Evolutionary conservation across 1,284 basidiomycete genomes (phyloP).

Genomic region (Trametes polyzona): DNA sequence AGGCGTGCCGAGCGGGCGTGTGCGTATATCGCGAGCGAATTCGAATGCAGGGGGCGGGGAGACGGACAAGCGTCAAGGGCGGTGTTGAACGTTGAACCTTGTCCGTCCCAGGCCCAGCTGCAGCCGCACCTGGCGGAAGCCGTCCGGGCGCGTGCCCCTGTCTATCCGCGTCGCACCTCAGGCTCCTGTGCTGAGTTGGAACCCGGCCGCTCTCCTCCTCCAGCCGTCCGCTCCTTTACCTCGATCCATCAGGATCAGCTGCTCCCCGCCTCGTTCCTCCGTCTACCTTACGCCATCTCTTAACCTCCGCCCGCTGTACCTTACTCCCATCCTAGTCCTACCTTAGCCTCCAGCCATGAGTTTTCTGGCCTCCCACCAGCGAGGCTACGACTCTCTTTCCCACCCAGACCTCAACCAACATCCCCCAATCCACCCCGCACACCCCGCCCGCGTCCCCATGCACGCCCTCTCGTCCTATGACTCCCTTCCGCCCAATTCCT

Average conservation of each 20-base stretch:
- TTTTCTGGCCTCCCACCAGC: slow-evolving; percentile 45
- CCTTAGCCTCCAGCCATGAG: slow-evolving; percentile 41
- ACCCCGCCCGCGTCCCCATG: slow-evolving; percentile 27
- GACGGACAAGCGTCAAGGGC: slow-evolving; percentile 16
- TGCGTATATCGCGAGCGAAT: slow-evolving; percentile 24
- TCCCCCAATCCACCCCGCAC: slow-evolving; percentile 18
- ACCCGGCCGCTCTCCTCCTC: slow-evolving; percentile 20
- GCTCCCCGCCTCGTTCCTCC: slow-evolving; percentile 21
- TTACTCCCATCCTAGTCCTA: slow-evolving; percentile 29
- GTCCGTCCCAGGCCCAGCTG: slow-evolving; percentile 14
- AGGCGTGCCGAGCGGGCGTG: slow-evolving; percentile 32
- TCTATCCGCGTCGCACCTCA: slow-evolving; percentile 19
- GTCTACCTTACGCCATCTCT: slow-evolving; percentile 30
- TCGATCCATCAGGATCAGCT: slow-evolving; percentile 29
- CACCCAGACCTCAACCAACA: slow-evolving; percentile 36
- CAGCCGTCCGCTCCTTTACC: slow-evolving; percentile 26
- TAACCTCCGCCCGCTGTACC: slow-evolving; percentile 25
- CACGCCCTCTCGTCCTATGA: slow-evolving; percentile 42
- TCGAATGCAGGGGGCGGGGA: slow-evolving; percentile 23
- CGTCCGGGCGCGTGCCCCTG: slow-evolving; percentile 34
- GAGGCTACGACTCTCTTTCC: slow-evolving; percentile 40
- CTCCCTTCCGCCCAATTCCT: slow-evolving; percentile 29
- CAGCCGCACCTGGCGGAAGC: slow-evolving; percentile 22
- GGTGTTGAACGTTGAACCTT: slow-evolving; percentile 24
- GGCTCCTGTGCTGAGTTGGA: slow-evolving; percentile 26